Evolutionary conservation across 495 filamentous ascomycete species (phyloP).

Genomic region (Saxispiralis lemnorum): DNA sequence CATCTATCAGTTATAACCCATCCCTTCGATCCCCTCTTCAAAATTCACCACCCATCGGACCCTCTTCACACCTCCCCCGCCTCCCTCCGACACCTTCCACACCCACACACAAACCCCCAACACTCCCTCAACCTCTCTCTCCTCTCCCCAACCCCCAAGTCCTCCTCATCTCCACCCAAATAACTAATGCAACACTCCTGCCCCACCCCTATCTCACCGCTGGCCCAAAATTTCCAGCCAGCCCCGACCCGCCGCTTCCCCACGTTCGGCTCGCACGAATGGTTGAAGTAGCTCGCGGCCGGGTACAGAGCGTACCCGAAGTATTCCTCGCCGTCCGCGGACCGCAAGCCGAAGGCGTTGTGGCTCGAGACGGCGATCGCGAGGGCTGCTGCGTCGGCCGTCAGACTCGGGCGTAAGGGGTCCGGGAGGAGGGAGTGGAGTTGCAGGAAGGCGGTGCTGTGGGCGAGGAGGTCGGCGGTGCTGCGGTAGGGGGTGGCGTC

Average conservation of each 20-base stretch:
- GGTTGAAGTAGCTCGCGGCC: conserved; percentile 24
- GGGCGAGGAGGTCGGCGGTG: conserved; percentile 14
- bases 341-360: conserved; percentile 25
- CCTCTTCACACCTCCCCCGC: background rate
- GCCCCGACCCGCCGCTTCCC: conserved; percentile 20
- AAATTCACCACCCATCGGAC: no score
- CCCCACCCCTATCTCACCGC: conserved; percentile 14
- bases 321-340: conserved; percentile 24
- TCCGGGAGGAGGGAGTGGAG: conserved; percentile 17
- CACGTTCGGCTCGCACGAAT: conserved; percentile 24
- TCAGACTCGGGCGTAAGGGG: conserved; percentile 12
- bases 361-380: conserved; percentile 16
- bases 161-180: conserved; percentile 25
- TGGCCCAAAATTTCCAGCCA: conserved; percentile 19
- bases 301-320: conserved; percentile 25
- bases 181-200: conserved; percentile 26
- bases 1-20: no score
- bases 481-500: conserved; percentile 19
- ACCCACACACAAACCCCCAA: conserved; percentile 25
- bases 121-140: conserved; percentile 15
- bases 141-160: conserved; percentile 13
- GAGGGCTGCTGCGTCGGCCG: conserved; percentile 2
- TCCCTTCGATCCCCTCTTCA: no score
- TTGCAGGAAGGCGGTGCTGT: conserved; percentile 19
- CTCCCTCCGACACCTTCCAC: conserved; percentile 17